Percentiles rank a stretch among this genome's conserved stretches.
Evolutionary conservation across 1,284 basidiomycete genomes (phyloP).

Genomic region (Ceratobasidium sp.): DNA sequence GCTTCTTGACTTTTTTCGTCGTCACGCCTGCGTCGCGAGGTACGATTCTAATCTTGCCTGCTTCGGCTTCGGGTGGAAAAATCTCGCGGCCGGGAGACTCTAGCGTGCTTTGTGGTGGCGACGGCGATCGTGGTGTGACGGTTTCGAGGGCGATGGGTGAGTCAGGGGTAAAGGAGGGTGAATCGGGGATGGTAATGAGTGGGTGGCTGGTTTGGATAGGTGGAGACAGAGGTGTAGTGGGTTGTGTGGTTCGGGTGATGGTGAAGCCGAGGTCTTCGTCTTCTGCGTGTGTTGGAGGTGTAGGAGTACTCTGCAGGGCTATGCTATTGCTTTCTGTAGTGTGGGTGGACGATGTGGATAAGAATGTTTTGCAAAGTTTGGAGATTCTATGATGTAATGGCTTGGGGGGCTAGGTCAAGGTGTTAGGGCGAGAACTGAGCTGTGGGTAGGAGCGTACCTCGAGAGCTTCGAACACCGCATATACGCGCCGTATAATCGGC

Average conservation of each 20-base stretch:
- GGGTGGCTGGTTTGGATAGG: slow-evolving; percentile 34
- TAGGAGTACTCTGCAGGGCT: neutral
- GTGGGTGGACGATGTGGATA: neutral
- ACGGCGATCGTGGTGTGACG: slow-evolving; percentile 19
- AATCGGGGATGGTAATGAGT: neutral
- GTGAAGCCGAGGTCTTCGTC: slow-evolving; percentile 29
- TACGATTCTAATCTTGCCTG: slow-evolving; percentile 4
- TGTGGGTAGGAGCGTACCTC: slow-evolving; percentile 2
- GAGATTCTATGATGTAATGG: slow-evolving; percentile 17
- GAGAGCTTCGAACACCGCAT: slow-evolving; percentile 31
- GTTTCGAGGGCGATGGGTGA: slow-evolving; percentile 20
- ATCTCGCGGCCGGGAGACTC: neutral
- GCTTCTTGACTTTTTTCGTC: slow-evolving; percentile 53
- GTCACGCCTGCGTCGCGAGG: slow-evolving; percentile 44
- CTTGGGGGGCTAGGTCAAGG: slow-evolving; percentile 24
- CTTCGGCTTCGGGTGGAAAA: slow-evolving; percentile 17
- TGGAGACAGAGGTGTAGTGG: slow-evolving; percentile 2
- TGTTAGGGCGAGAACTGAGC: neutral
- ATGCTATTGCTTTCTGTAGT: neutral
- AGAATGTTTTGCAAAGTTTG: neutral
- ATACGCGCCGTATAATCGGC: slow-evolving; percentile 3
- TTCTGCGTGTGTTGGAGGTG: neutral
- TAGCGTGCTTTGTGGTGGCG: slow-evolving; percentile 15
- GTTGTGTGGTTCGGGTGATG: neutral
- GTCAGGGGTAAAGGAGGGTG: neutral